A percentile compares a stretch with the other conserved stretches of the same genome.
Evolutionary conservation across 2,329 filamentous ascomycete species (phyloP).

Genomic region (Chaetomium strumarium): DNA sequence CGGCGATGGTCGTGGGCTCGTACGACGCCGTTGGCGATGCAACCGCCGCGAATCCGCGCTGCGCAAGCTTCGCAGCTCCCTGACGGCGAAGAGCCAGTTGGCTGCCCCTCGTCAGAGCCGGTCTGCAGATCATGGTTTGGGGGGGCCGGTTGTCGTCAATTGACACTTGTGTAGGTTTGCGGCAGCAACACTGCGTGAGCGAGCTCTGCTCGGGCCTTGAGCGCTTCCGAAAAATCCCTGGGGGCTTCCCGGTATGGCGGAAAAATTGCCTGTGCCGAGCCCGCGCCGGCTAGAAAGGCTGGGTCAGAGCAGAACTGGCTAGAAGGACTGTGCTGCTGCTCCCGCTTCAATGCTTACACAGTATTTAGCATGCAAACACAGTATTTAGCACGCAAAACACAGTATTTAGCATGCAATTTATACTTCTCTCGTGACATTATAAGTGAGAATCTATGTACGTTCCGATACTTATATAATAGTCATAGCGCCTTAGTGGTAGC

Average conservation of each 20-base stretch:
- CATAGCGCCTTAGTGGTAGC: no score
- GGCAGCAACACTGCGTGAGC: conserved; percentile 23
- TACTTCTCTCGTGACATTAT: no score
- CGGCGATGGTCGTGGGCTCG: conserved; percentile 77
- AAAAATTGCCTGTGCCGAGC: conserved; percentile 26
- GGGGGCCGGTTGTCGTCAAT: conserved; percentile 48
- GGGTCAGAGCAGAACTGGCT: neutral
- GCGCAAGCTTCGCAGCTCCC: conserved; percentile 47
- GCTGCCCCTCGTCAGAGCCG: conserved; percentile 52
- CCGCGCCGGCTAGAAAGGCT: conserved; percentile 3
- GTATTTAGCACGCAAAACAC: no score
- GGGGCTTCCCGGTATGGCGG: conserved; percentile 21
- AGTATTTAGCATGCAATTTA: no score
- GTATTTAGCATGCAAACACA: no score
- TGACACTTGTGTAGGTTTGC: conserved; percentile 38
- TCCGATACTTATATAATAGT: no score
- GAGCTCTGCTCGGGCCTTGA: conserved; percentile 24
- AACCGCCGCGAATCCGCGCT: conserved; percentile 54
- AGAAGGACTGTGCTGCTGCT: conserved; percentile 1
- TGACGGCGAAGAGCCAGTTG: conserved; percentile 53
- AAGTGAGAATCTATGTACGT: no score
- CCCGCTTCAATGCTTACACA: no score
- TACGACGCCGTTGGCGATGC: conserved; percentile 69
- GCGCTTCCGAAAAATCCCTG: conserved; percentile 28
- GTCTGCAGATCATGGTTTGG: conserved; percentile 59